Evolutionary conservation across 257 asterid genomes (phyloP).

Genomic region (Forsythia viridissima): DNA sequence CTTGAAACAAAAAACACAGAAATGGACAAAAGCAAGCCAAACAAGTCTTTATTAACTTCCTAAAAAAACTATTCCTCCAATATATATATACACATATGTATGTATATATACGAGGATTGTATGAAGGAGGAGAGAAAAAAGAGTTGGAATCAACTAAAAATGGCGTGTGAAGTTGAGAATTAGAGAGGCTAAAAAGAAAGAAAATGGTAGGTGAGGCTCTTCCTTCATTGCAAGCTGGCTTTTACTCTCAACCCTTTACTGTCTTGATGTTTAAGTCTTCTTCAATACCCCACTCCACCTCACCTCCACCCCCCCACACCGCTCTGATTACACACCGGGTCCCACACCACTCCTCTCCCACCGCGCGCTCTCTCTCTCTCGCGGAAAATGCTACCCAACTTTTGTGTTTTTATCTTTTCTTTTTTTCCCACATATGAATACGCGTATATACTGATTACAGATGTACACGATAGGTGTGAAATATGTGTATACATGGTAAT

Average conservation of each 20-base stretch:
- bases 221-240: constrained; percentile 86
- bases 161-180: neutral
- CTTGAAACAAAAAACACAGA: constrained; percentile 15
- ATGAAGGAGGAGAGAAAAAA: neutral
- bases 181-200: constrained; percentile 22
- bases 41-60: neutral
- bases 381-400: neutral
- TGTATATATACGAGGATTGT: neutral
- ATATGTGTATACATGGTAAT: neutral
- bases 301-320: neutral
- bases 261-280: constrained; percentile 82
- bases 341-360: constrained; percentile 41
- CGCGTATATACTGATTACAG: constrained; percentile 7
- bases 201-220: constrained; percentile 68
- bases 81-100: neutral
- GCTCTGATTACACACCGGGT: constrained; percentile 23
- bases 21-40: neutral
- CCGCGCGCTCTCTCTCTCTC: constrained; percentile 28
- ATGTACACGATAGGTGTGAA: neutral
- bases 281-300: constrained; percentile 35
- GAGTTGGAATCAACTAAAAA: neutral
- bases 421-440: neutral
- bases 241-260: constrained; percentile 49
- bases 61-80: neutral
- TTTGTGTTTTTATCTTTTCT: neutral